Evolutionary conservation across 2,329 filamentous ascomycete species (phyloP).

Genomic region (Lecanicillium sp.): DNA sequence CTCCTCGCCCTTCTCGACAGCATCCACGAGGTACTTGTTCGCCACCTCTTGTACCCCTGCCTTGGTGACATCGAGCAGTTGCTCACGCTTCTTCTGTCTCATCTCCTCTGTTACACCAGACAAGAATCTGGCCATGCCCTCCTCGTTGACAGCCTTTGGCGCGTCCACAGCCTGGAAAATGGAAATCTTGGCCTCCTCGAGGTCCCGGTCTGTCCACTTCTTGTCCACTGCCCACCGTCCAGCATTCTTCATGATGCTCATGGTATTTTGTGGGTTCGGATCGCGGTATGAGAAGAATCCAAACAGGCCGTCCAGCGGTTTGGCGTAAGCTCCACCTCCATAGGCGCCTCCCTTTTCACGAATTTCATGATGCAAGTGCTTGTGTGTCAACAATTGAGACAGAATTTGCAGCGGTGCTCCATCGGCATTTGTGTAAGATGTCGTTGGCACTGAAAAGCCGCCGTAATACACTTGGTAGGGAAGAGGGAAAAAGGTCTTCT

Average conservation of each 20-base stretch:
- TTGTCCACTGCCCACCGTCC: conserved; percentile 78
- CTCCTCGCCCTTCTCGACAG: conserved; percentile 49
- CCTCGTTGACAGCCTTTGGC: conserved; percentile 75
- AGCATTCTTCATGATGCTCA: conserved; percentile 75
- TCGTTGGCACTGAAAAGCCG: conserved; percentile 71
- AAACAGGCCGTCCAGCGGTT: conserved; percentile 74
- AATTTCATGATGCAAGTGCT: conserved; percentile 94
- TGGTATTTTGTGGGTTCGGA: conserved; percentile 83
- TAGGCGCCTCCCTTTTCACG: conserved; percentile 97
- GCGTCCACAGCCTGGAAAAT: conserved; percentile 91
- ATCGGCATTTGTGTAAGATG: conserved; percentile 68
- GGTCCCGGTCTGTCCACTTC: conserved; percentile 72
- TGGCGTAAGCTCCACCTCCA: conserved; percentile 80
- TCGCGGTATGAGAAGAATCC: conserved; percentile 96
- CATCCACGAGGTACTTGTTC: conserved; percentile 70
- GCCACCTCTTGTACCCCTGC: conserved; percentile 75
- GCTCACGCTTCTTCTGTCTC: conserved; percentile 76
- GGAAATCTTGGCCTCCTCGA: conserved; percentile 93
- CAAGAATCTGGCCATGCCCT: conserved; percentile 81
- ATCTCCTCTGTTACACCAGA: conserved; percentile 81
- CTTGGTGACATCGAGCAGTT: conserved; percentile 76
- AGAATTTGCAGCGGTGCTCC: conserved; percentile 81
- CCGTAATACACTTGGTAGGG: conserved; percentile 98
- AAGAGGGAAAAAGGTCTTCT: conserved; percentile 83
- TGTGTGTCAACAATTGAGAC: conserved; percentile 88